phyloP scores from a whole-genome alignment of 2,329 filamentous ascomycete genomes.

The Beauveria sp. region DNA sequence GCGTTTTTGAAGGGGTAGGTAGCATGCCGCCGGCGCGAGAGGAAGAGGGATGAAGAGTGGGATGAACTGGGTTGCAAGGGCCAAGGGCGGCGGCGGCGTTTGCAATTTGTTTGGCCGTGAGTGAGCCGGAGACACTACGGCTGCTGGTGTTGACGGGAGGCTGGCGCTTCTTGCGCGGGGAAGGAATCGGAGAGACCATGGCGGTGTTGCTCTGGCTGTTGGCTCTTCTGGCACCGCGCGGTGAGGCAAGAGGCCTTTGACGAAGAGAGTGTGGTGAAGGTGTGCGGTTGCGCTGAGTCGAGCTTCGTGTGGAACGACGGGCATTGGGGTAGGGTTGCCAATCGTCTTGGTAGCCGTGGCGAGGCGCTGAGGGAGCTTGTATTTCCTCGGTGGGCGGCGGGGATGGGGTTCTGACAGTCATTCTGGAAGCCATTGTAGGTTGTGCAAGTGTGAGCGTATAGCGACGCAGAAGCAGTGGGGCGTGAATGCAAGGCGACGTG shows the following conservation, averaged over 20 bases:
- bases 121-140: conserved; percentile 34
- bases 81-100: conserved; percentile 36
- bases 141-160: conserved; percentile 39
- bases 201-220: conserved; percentile 20
- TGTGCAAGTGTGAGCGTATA: neutral
- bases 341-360: conserved; percentile 57
- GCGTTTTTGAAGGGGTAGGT: conserved; percentile 73
- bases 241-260: conserved; percentile 24
- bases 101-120: conserved; percentile 36
- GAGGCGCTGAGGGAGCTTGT: conserved; percentile 62
- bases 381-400: conserved; percentile 39
- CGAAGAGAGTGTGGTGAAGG: conserved; percentile 42
- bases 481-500: neutral
- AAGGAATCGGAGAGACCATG: conserved; percentile 36
- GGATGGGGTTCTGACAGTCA: conserved; percentile 45
- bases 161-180: conserved; percentile 44
- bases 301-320: conserved; percentile 50
- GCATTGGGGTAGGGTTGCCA: conserved; percentile 68
- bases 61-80: conserved; percentile 21
- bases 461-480: neutral
- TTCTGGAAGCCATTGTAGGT: conserved; percentile 24
- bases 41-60: conserved; percentile 19
- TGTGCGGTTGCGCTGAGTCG: conserved; percentile 49
- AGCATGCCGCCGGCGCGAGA: conserved; percentile 44
- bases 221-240: conserved; percentile 26